Evolutionary conservation across 1,284 basidiomycete species (phyloP).

Genomic region (Lentinula novae-zelandiae): DNA sequence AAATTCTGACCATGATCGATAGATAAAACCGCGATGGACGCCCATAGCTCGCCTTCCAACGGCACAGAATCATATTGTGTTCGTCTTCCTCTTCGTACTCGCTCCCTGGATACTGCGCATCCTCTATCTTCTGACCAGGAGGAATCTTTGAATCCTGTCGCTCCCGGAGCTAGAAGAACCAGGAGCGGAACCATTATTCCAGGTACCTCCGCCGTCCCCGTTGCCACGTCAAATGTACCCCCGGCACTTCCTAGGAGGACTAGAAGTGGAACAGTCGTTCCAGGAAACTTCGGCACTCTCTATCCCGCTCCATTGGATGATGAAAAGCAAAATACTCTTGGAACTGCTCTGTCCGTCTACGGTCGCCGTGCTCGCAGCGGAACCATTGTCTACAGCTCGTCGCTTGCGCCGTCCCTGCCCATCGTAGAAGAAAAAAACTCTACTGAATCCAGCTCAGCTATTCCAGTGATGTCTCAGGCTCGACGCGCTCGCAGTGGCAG

Average conservation of each 20-base stretch:
- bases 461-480: not conserved
- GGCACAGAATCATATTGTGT: not conserved
- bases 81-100: slow-evolving; percentile 4
- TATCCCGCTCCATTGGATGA: not conserved
- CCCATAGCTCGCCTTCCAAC: not conserved
- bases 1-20: not conserved
- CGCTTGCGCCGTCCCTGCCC: slow-evolving; percentile 4
- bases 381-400: slow-evolving; percentile 1
- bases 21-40: not conserved
- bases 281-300: not conserved
- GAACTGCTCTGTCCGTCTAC: not conserved
- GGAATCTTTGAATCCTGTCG: not conserved
- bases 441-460: not conserved
- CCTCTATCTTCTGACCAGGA: not conserved
- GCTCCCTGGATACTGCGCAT: slow-evolving; percentile 3
- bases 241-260: slow-evolving; percentile 27
- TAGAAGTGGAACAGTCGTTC: slow-evolving; percentile 35
- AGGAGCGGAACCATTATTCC: slow-evolving; percentile 16
- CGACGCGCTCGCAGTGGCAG: slow-evolving; percentile 8
- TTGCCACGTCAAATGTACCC: not conserved
- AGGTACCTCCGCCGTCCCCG: not conserved
- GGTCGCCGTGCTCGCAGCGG: slow-evolving; percentile 10
- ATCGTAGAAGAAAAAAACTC: slow-evolving; percentile 1
- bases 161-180: slow-evolving; percentile 10
- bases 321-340: not conserved